Evolutionary conservation across 805 yeast species (phyloP), one percentile per base, ranked within the genome.

Genomic region (Sugiyamaella boreocaroliniensis): DNA sequence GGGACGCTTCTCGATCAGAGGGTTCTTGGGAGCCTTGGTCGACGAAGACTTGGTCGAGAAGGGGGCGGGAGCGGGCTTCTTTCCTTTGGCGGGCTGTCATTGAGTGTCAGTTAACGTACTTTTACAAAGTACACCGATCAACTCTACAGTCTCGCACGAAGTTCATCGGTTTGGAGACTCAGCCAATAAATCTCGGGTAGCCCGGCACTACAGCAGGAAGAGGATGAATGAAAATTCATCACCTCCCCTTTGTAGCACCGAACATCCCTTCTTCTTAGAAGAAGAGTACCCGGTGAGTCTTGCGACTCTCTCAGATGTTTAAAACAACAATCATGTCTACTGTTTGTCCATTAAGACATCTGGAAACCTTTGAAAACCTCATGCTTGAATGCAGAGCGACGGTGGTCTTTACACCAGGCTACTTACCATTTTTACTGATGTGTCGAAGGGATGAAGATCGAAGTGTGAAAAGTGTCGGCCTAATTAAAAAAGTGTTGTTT

Each of bases 21-120:
- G 96, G 82, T 88, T 89, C 79, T 68, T 68, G 32, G 78, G 70
- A 67, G 78, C 74, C 63, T 77, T 68, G 61, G 65, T 55, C 56
- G 70, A 54, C 56, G 66, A 57, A 58, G 77, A 60, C 72, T 79
- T 78, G 69, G 87, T 71, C 72, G 96, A 89, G 74, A 89, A 85
- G 76, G 99, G 99, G 75, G 97, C 92, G 81, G 97, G 96, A 70
- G 97, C 97, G 70, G 89, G 95, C 83, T 88, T 89, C 80, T 81
- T 83, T 56, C 61, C 61, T 58, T 60, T 59, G 45, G 64, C 63
- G 52, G 65, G 61, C 64, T 58, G 61, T 61, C 65, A 61, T 61
- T 60, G 62, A 61, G 48, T 53, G 57, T 53, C 43, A 53, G 47
- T 48, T 49, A 43, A 47, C 37, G 40, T 42, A 43, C 15, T 42